Evolutionary conservation across 2,329 filamentous ascomycete genomes (phyloP).

Genomic region (Pseudogymnoascus verrucosus): DNA sequence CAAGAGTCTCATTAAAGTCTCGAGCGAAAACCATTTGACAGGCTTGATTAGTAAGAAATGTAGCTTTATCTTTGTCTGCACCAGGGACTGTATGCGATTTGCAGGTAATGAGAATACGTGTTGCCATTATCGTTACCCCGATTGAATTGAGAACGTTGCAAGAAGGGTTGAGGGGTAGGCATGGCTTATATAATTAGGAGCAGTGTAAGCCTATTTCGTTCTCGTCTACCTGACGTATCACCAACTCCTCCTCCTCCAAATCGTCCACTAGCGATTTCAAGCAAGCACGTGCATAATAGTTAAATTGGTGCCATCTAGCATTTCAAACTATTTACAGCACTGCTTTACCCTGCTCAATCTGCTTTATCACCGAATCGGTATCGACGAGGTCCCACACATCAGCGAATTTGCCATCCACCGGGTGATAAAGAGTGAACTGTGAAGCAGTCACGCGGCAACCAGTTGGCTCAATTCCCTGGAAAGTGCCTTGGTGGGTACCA

Average conservation of each 20-base stretch:
- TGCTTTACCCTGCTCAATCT: background rate
- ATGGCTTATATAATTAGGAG: background rate
- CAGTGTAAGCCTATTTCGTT: background rate
- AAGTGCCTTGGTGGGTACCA: background rate
- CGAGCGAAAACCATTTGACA: conserved; percentile 14
- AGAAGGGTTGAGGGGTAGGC: background rate
- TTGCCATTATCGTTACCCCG: conserved; percentile 3
- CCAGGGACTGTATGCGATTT: conserved; percentile 15
- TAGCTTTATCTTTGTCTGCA: conserved; percentile 10
- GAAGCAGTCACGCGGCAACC: background rate
- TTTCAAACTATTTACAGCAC: background rate
- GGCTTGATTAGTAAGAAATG: conserved; percentile 13
- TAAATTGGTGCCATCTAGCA: background rate
- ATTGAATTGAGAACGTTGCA: background rate
- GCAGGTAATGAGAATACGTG: conserved; percentile 12
- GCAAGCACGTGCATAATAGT: too few relatives aligned
- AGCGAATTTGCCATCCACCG: background rate
- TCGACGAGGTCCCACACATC: background rate
- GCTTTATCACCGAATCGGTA: background rate
- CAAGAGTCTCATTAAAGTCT: conserved; percentile 13
- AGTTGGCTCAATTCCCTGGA: background rate
- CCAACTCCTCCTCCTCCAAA: too few relatives aligned
- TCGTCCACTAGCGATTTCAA: too few relatives aligned
- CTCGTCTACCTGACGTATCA: background rate
- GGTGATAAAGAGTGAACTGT: background rate